phyloP scores from a whole-genome alignment of 129 eudicot species.

The Logfia minima region DNA sequence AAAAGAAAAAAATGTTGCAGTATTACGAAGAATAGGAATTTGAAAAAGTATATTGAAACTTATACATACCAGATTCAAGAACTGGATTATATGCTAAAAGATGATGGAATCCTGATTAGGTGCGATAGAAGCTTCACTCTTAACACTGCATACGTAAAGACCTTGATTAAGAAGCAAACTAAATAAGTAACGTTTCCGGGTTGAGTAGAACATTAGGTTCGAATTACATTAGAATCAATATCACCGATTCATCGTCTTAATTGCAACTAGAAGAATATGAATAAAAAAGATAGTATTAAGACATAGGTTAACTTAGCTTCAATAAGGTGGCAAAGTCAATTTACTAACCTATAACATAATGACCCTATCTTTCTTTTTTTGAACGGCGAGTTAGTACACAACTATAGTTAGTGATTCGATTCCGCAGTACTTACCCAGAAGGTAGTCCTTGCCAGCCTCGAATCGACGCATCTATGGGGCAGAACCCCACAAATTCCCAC shows the following conservation, averaged over 20 bases:
- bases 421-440: no score
- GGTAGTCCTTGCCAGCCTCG: no score
- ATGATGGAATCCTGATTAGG: constrained; percentile 16
- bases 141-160: not conserved
- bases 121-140: not conserved
- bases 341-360: not conserved
- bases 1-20: not conserved
- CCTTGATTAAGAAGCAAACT: not conserved
- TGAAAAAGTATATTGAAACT: not conserved
- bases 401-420: no score
- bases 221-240: not conserved
- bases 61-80: constrained; percentile 19
- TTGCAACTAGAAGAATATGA: not conserved
- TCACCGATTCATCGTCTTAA: not conserved
- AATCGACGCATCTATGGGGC: no score
- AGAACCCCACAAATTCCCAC: no score
- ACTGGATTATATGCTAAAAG: constrained; percentile 6
- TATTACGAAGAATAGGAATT: not conserved
- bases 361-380: no score
- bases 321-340: not conserved
- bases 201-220: not conserved
- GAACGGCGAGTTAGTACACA: no score
- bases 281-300: no score
- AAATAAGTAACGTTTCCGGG: not conserved
- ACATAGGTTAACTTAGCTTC: not conserved